These are phyloP conservation scores for Echinochloa phyllopogon DNA, from an alignment of 176 grass and related monocot genomes.

Conservation along the genomic window DNA sequence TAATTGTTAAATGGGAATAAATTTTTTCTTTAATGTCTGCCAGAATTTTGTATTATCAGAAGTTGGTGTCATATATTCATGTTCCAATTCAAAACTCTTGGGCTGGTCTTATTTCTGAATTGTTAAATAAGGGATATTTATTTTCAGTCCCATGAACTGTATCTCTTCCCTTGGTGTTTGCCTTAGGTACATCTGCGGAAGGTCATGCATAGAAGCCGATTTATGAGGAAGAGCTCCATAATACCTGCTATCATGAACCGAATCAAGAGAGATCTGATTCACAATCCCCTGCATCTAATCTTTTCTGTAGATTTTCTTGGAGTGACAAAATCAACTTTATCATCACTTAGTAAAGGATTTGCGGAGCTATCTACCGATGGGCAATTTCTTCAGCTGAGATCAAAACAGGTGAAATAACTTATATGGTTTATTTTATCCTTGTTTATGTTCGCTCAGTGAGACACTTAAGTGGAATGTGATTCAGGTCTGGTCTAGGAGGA, in stretches of 20 bases:
- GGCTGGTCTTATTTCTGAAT: slow-evolving; percentile 16
- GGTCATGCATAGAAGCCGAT: slow-evolving; percentile 80
- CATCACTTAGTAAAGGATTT: slow-evolving; percentile 98
- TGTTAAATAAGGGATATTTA: background rate
- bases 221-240: slow-evolving; percentile 86
- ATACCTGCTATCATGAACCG: slow-evolving; percentile 79
- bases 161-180: slow-evolving; percentile 31
- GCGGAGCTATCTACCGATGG: slow-evolving; percentile 95
- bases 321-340: slow-evolving; percentile 96
- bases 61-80: background rate
- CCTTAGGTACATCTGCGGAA: slow-evolving; percentile 89
- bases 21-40: background rate
- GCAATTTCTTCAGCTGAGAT: slow-evolving; percentile 90
- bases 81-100: slow-evolving; percentile 24
- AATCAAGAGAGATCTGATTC: slow-evolving; percentile 93
- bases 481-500: slow-evolving; percentile 85
- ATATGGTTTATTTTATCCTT: slow-evolving; percentile 29
- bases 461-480: slow-evolving; percentile 36
- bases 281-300: slow-evolving; percentile 97
- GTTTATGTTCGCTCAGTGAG: slow-evolving; percentile 32
- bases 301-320: slow-evolving; percentile 93
- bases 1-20: background rate
- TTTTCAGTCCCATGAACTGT: slow-evolving; percentile 10
- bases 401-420: slow-evolving; percentile 79
- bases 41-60: background rate